These are phyloP conservation scores for Dittrichia graveolens DNA, from an alignment of 129 eudicot genomes.

Conservation along the genomic window DNA sequence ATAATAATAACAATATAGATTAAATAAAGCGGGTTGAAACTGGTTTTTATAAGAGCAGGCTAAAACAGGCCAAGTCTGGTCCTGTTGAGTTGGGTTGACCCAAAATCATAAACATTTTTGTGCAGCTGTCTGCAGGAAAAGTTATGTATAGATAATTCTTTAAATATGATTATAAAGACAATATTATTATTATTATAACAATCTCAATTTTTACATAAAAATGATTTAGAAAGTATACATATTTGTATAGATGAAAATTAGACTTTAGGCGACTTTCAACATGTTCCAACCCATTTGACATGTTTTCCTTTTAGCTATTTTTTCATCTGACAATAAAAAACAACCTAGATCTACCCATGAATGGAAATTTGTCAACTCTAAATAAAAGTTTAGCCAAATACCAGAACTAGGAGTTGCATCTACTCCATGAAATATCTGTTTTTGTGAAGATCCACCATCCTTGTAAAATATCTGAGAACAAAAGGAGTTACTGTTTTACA, in stretches of 20 bases:
- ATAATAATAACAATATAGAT: not conserved
- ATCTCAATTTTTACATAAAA: not conserved
- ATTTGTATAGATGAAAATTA: not conserved
- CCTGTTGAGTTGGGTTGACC: slow-evolving; percentile 7
- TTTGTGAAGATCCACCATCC: slow-evolving; percentile 42
- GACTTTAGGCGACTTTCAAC: not conserved
- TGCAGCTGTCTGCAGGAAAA: no score
- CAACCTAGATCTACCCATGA: not conserved
- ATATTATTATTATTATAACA: not conserved
- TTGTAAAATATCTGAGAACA: slow-evolving; percentile 62
- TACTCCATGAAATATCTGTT: slow-evolving; percentile 25
- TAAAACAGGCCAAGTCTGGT: not conserved
- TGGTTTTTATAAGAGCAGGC: not conserved
- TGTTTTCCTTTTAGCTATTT: not conserved
- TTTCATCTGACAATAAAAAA: not conserved
- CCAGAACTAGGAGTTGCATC: slow-evolving; percentile 46
- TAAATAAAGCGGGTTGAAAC: not conserved
- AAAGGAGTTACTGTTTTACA: not conserved
- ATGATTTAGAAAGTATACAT: not conserved
- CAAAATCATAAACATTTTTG: not conserved
- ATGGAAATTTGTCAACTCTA: not conserved
- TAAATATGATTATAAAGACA: not conserved
- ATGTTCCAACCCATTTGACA: not conserved
- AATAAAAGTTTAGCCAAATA: slow-evolving; percentile 19
- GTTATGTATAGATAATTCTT: not conserved